Base-by-base conservation (phyloP, 2,329 filamentous ascomycete genomes). In the Biscogniauxia sp. region DNA sequence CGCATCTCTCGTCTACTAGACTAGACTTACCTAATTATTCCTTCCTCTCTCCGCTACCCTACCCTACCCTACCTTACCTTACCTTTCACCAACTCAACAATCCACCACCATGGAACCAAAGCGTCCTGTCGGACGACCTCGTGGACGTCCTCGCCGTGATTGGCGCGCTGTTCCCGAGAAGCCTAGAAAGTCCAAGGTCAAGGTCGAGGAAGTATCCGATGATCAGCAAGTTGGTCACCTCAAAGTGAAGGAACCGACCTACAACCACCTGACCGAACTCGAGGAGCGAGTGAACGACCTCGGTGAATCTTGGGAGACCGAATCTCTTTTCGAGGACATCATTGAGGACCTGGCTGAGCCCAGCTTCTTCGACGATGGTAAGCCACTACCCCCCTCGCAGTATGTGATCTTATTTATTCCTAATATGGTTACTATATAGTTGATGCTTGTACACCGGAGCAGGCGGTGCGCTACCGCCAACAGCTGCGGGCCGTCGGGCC, bases 401-500 rank as follows among this genome's bases (percentile, higher is more conserved):
- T 64, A 58, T 57, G 20, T 61, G 50, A 52, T 51, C 49, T 51
- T 55, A 23, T 59, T 58, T 53, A 45, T 26, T 66, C 53, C 61
- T 67, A 63, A 69, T 63, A 55, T 20, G 32, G 57, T 52, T 59
- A n/a, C n/a, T n/a, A 52, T 58, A 52, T 57, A 70, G 70, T 67
- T 28, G 69, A 73, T 61, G 70, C 72, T 28, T 73, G 70, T 62
- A 69, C 68, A 1, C 79, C 86, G 11, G 85, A 90, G 64, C 89
- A 96, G 77, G 86, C 89, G 25, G 79, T 83, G 61, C 79, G 81
- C 19, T 90, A 88, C 72, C 87, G 90, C 66, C 84, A 88, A 68
- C 83, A 90, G 64, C 81, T 97, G 61, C 90, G 90, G 72, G 82
- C 86, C 56, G 80, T 93, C 63, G 93, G 93, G n/a, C 90, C 91